Base-by-base conservation (phyloP, 345 rosid genomes). In the Mallotus nudiflorus region DNA sequence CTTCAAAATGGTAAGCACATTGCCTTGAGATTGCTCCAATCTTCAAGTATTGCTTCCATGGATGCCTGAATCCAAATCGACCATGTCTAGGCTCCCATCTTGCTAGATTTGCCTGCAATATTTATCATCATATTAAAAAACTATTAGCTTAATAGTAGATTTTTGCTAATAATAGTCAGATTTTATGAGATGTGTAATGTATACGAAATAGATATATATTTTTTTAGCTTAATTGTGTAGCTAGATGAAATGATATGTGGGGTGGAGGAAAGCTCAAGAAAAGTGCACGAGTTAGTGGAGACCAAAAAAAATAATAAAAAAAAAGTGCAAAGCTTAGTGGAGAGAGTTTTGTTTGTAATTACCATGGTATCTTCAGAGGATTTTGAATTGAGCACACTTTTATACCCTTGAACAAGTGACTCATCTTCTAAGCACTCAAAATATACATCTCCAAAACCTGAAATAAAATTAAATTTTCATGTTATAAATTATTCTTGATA, bases 71-170 rank as follows among this genome's bases (percentile, higher is more conserved):
- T n/a, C 72, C 48, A 13, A 76, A 76, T 2, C 15, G 51, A 8
- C 80, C 80, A 45, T 76, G 80, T 66, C 72, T 44, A 19, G 80
- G 80, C 44, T 76, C 80, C 80, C 80, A 76, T 45, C 25, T 59
- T 5, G 80, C 80, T 20, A 76, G 75, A 66, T 71, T 76, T 76
- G 69, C 80, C 79, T 75, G 75, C 48, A 56, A 37, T 54, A 19
- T 66, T 14, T 13, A 19, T 11, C 22, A 57, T 9, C 14, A 1
- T 39, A 4, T 9, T 1, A 42, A 42, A 42, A 42, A 42, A 42
- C 9, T 42, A 49, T 62, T 40, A 69, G 39, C 18, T 46, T 64
- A 57, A n/a, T n/a, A n/a, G n/a, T n/a, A n/a, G n/a, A 50, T 12
- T 46, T 1, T 8, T 28, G 69, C 15, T 35, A 29, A 27, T 18